phyloP scores from a whole-genome alignment of 768 basidiomycete species.

The Rhizopogon vesiculosus region DNA sequence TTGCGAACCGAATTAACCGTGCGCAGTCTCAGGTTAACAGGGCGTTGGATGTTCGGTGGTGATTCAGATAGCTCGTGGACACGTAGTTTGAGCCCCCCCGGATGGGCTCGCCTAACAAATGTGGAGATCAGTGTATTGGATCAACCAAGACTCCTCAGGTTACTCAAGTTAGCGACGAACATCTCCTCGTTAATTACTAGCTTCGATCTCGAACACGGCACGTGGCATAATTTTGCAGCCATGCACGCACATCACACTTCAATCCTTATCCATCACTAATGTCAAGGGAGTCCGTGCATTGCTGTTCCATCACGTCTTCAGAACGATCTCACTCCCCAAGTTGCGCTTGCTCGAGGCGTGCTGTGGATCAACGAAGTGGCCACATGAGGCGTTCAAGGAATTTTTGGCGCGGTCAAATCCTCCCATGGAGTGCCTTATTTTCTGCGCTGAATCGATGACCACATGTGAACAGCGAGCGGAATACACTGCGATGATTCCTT shows the following conservation, averaged over 20 bases:
- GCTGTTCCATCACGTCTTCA: slow-evolving; percentile 7
- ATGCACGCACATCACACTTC: slow-evolving; percentile 4
- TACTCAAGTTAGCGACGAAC: no score
- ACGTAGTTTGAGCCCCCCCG: no score
- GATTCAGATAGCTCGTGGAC: no score
- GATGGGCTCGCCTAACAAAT: no score
- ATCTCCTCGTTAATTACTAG: no score
- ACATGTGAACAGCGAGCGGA: slow-evolving; percentile 11
- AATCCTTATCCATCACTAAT: slow-evolving; percentile 6
- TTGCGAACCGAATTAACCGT: no score
- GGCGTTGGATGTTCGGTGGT: no score
- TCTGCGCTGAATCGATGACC: slow-evolving; percentile 8
- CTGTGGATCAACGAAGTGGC: slow-evolving; percentile 5
- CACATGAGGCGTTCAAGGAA: slow-evolving; percentile 8
- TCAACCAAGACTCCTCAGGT: no score
- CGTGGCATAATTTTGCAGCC: no score
- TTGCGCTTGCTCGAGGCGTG: slow-evolving; percentile 9
- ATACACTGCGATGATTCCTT: slow-evolving; percentile 18
- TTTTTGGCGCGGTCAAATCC: slow-evolving; percentile 18
- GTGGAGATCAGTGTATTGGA: no score
- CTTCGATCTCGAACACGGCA: no score
- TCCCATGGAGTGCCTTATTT: slow-evolving; percentile 13
- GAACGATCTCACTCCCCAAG: slow-evolving; percentile 11
- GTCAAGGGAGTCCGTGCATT: fast-evolving
- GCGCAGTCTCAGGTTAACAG: no score